phyloP scores from a whole-genome alignment of 2,329 filamentous ascomycete genomes.

The Sporothrix humicola region DNA sequence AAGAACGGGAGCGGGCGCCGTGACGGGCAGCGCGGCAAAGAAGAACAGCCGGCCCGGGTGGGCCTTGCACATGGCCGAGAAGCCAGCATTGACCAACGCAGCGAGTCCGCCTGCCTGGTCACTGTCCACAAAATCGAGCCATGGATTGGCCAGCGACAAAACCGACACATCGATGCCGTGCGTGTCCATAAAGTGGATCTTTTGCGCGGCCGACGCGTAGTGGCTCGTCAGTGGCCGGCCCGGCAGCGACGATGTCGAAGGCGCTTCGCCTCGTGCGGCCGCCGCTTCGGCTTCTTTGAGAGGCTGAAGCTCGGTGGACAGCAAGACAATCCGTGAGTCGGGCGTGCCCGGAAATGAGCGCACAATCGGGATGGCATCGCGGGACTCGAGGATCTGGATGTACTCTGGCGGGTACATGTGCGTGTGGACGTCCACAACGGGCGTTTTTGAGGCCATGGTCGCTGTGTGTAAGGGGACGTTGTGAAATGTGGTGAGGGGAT shows the following conservation, averaged over 20 bases:
- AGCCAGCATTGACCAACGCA: conserved; percentile 74
- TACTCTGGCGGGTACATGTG: conserved; percentile 73
- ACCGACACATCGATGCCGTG: conserved; percentile 84
- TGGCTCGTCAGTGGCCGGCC: conserved; percentile 83
- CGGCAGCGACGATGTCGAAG: conserved; percentile 59
- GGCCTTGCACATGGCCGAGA: conserved; percentile 71
- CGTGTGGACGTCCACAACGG: conserved; percentile 70
- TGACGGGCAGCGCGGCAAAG: conserved; percentile 81
- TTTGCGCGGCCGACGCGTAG: conserved; percentile 79
- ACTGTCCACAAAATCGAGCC: conserved; percentile 80
- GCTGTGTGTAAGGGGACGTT: background rate
- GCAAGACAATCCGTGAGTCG: conserved; percentile 69
- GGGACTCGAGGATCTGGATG: conserved; percentile 63
- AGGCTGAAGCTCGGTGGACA: conserved; percentile 52
- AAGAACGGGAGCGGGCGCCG: conserved; percentile 66
- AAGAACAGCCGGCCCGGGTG: conserved; percentile 75
- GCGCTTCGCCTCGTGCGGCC: conserved; percentile 49
- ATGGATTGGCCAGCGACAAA: conserved; percentile 89
- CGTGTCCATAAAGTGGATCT: conserved; percentile 84
- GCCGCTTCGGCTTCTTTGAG: conserved; percentile 57
- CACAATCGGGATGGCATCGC: conserved; percentile 71
- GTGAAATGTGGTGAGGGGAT: background rate
- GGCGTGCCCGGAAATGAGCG: conserved; percentile 61
- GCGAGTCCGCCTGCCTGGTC: conserved; percentile 68
- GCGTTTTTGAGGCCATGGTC: conserved; percentile 15